Evolutionary conservation across 2,329 filamentous ascomycete species (phyloP).

Genomic region (Tolypocladium paradoxum): DNA sequence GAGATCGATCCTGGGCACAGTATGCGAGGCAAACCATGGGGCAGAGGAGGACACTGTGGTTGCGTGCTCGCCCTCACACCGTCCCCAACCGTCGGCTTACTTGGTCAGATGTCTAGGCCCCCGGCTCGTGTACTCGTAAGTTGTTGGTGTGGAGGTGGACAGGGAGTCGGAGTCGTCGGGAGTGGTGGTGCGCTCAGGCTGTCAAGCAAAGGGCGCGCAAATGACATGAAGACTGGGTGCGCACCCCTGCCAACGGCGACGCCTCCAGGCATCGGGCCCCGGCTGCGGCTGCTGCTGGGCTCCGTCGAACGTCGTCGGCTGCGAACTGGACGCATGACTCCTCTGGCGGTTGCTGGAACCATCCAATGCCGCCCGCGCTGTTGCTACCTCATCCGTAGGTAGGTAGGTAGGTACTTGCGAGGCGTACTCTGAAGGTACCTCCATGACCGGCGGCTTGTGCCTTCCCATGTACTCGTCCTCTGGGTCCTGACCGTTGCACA

Average conservation of each 20-base stretch:
- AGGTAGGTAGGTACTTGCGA: no score
- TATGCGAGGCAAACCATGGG: no score
- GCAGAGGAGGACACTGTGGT: no score
- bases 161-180: background rate
- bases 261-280: background rate
- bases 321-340: background rate
- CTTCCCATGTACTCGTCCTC: background rate
- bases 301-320: background rate
- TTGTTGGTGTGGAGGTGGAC: background rate
- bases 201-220: constrained; percentile 29
- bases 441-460: background rate
- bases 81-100: no score
- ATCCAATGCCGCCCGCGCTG: background rate
- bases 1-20: no score
- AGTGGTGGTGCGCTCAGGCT: background rate
- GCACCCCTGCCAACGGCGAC: background rate
- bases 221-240: constrained; percentile 16
- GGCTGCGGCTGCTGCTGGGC: background rate
- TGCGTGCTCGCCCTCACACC: no score
- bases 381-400: no score
- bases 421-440: background rate
- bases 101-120: no score
- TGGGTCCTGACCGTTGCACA: background rate
- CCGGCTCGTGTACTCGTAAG: no score
- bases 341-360: background rate